Base-by-base conservation (phyloP, 202 grass and related monocot genomes). In the Brachypodium distachyon region DNA sequence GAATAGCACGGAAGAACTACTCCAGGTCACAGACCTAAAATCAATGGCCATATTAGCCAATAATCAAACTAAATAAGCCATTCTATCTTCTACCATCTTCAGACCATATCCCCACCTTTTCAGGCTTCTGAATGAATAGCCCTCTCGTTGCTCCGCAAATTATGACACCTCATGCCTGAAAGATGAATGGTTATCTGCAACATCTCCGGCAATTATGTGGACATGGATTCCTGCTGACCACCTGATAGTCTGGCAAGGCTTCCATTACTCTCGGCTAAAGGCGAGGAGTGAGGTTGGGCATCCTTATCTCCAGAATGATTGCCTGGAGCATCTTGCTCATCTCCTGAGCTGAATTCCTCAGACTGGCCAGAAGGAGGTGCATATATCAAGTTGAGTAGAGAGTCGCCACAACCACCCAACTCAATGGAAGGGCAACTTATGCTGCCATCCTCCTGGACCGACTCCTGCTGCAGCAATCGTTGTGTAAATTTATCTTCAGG, bases 401-500 rank as follows among this genome's bases (percentile, higher is more conserved):
- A 79, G 12, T 89, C 81, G 19, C 87, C 89, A 8, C 94, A 97
- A 38, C 94, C 94, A 82, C 86, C 94, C 26, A 88, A 62, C 71
- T 97, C 84, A 77, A 93, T 87, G 19, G 88, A 83, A 11, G 94
- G 94, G 72, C 94, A 97, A 72, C 55, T 86, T 21, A 97, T 87
- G 48, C 80, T 91, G 40, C 85, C 76, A 79, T 83, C 88, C 38
- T 87, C 80, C 48, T 94, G 86, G 11, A 68, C 79, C 23, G 80
- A 85, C 48, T 94, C 86, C 62, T 87, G 80, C 67, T 88, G 88
- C 71, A 90, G 73, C 77, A 86, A 62, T n/a, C 71, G 54, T 23
- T 76, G 70, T 8, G 85, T 62, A 48, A 90, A 90, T 67, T 88
- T 88, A 26, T 88, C 86, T 81, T 90, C 82, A 36, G 88, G 71